Conservation (phyloP, 352 stramenopile species). For the Phytopythium mirpurense region DNA sequence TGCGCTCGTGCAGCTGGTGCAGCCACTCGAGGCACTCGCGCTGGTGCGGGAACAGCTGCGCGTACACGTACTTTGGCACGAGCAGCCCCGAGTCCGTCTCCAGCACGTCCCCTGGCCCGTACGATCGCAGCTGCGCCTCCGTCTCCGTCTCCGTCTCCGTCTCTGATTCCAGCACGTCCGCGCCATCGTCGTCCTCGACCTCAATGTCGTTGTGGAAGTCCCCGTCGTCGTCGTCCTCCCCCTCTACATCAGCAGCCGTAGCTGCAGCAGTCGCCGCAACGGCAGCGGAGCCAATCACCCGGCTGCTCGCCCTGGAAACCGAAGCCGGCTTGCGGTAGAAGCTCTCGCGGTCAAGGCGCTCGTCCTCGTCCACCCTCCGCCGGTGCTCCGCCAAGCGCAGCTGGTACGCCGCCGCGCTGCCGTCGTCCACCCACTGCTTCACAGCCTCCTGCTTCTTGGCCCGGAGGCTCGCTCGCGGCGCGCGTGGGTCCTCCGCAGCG, state of each 20-base stretch:
- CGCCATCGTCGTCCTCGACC: constrained; percentile 10
- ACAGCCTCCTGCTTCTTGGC: background rate
- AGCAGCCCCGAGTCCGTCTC: constrained; percentile 62
- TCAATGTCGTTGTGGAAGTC: constrained; percentile 20
- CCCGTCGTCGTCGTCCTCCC: constrained; percentile 24
- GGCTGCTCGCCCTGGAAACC: too few species aligned
- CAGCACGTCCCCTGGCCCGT: constrained; percentile 41
- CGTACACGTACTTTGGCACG: constrained; percentile 66
- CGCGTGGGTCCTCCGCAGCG: background rate
- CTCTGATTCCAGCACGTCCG: constrained; percentile 4
- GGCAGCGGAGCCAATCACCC: too few species aligned
- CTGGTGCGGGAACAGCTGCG: constrained; percentile 92
- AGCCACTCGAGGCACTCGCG: constrained; percentile 95
- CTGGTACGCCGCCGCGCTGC: constrained; percentile 24
- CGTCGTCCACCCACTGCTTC: constrained; percentile 40
- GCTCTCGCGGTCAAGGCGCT: constrained; percentile 17
- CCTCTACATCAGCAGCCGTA: background rate
- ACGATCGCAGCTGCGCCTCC: constrained; percentile 14
- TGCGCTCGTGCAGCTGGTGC: constrained; percentile 93
- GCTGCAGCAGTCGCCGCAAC: constrained; percentile 11
- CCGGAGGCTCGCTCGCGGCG: background rate
- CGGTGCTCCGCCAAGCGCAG: constrained; percentile 29
- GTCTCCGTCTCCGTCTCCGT: background rate
- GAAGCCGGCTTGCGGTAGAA: constrained; percentile 38
- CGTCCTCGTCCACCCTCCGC: constrained; percentile 17